Evolutionary conservation across 1,284 basidiomycete genomes (phyloP), one percentile per base, ranked within the genome.

Genomic region (Ustilago vetiveriae): DNA sequence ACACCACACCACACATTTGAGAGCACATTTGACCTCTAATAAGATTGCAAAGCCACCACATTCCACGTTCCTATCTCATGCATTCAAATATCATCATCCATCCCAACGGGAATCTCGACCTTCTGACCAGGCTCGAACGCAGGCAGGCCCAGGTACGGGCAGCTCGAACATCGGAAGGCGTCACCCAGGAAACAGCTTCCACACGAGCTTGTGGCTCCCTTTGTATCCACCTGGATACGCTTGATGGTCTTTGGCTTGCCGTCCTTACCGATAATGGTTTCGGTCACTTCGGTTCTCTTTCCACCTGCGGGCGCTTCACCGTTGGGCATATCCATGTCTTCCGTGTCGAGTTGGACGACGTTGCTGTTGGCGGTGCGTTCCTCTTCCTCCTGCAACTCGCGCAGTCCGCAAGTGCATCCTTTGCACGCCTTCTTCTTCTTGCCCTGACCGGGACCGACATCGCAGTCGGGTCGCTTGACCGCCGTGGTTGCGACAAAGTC

Each of bases 101-200:
- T 82, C 4, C 62, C 60, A 2, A 49, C 52, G 3, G 80, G 79
- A 33, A 87, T 82, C 78, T 94, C 90, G 37, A 98, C 93, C 85
- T 96, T 94, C 85, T 98, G 92, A 51, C 96, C 96, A 1, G 96
- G 95, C 84, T 96, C 92, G 85, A 99, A 98, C 4, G 95, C 92
- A 45, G 96, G 96, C 40, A 98, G 87, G 71, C 95, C 95, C 43
- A 94, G 86, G 83, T 97, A 99, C 24, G 95, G 96, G 82, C 95
- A 99, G 58, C 91, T 88, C 17, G 89, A 90, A 83, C 95, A 99
- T 74, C 95, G 86, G 85, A 99, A 99, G 1, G 95, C 96, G 83
- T 99, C 95, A 10, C 95, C 96, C 46, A 98, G 85, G 85, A 93
- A 98, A 85, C 95, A 99, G 83, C 87, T 96, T n/a, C 94, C 94